phyloP scores from a whole-genome alignment of 2,329 filamentous ascomycete species.

The Raffaelea arxii region DNA sequence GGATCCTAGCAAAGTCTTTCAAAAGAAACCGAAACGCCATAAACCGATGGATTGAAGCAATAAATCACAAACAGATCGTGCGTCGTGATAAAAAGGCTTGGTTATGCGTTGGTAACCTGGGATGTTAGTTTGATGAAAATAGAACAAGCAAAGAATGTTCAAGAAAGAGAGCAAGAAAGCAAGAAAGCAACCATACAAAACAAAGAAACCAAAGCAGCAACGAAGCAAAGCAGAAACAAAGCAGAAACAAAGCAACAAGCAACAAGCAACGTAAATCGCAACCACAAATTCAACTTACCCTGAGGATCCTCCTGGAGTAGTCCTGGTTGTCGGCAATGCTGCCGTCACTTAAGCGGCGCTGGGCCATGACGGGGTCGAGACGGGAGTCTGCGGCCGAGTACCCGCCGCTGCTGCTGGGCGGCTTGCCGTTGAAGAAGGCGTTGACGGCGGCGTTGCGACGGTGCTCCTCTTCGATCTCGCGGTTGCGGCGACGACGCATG shows the following conservation, averaged over 20 bases:
- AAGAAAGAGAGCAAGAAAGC: too few relatives aligned
- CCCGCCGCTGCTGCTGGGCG: slow-evolving; percentile 52
- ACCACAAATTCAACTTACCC: slow-evolving; percentile 57
- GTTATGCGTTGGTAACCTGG: slow-evolving; percentile 52
- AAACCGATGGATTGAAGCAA: slow-evolving; percentile 26
- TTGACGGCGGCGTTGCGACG: slow-evolving; percentile 71
- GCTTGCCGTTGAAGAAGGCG: slow-evolving; percentile 56
- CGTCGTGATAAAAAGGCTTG: slow-evolving; percentile 22
- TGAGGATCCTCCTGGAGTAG: slow-evolving; percentile 89
- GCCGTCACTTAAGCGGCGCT: slow-evolving; percentile 80
- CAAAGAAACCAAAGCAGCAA: too few relatives aligned
- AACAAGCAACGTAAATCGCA: too few relatives aligned
- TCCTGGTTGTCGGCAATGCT: slow-evolving; percentile 97
- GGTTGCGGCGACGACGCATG: slow-evolving; percentile 65
- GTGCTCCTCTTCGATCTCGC: slow-evolving; percentile 75
- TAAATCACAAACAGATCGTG: slow-evolving; percentile 29
- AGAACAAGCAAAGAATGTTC: too few relatives aligned
- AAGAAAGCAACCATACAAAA: too few relatives aligned
- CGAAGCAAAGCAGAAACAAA: slow-evolving; percentile 9
- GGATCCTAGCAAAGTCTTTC: slow-evolving; percentile 8
- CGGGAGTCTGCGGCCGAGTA: slow-evolving; percentile 72
- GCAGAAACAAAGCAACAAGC: neutral
- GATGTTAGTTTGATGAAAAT: too few relatives aligned
- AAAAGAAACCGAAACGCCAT: slow-evolving; percentile 24
- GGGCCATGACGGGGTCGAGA: slow-evolving; percentile 76